Evolutionary conservation across 805 yeast genomes (phyloP).

Genomic region (Deakozyma indianensis): DNA sequence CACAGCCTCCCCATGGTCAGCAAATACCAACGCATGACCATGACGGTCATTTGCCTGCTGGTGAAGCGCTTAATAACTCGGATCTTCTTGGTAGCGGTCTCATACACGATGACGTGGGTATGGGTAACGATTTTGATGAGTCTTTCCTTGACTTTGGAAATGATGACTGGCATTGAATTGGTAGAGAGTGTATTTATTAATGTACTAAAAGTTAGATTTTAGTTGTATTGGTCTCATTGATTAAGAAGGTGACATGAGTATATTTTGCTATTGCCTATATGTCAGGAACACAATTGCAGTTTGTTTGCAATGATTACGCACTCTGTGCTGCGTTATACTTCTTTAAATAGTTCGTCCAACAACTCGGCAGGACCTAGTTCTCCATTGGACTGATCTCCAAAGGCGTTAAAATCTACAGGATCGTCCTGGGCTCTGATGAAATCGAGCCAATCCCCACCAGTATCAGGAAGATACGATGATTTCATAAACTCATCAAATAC

Average conservation of each 20-base stretch:
- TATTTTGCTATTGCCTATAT: no score
- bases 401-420: not conserved
- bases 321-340: not conserved
- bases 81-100: not conserved
- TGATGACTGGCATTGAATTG: not conserved
- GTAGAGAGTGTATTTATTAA: not conserved
- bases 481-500: slow-evolving; percentile 1
- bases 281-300: no score
- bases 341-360: not conserved
- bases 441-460: not conserved
- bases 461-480: not conserved
- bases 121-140: not conserved
- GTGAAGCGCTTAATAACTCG: not conserved
- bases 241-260: no score
- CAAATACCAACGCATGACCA: not conserved
- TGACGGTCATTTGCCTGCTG: not conserved
- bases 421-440: not conserved
- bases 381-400: not conserved
- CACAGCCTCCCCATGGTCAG: not conserved
- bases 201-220: not conserved
- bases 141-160: not conserved
- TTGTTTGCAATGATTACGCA: no score
- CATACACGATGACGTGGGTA: not conserved
- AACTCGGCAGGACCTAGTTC: not conserved
- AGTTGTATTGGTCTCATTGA: not conserved